phyloP scores from a whole-genome alignment of 2,329 filamentous ascomycete species.

The Albifimbria verrucaria region DNA sequence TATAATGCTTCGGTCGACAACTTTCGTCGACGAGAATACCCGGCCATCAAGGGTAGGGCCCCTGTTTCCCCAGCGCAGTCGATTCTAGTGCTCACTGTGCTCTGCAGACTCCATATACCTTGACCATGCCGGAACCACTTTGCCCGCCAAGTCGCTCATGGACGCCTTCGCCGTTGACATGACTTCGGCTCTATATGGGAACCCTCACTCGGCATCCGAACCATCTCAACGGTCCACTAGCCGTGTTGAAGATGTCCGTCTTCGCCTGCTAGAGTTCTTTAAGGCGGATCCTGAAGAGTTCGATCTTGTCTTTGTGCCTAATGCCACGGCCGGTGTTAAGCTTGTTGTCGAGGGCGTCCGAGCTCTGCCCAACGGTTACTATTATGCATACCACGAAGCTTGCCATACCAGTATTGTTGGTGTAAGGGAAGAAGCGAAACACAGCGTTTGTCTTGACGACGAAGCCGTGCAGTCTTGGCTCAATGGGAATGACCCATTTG shows the following conservation, averaged over 20 bases:
- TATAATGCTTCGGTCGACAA: slow-evolving; percentile 60
- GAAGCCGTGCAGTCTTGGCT: slow-evolving; percentile 65
- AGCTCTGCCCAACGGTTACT: slow-evolving; percentile 66
- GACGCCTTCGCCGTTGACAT: slow-evolving; percentile 77
- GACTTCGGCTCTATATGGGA: slow-evolving; percentile 76
- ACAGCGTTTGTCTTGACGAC: slow-evolving; percentile 66
- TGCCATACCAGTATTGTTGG: slow-evolving; percentile 87
- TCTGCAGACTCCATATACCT: slow-evolving; percentile 70
- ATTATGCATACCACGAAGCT: slow-evolving; percentile 79
- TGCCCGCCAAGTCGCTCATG: slow-evolving; percentile 76
- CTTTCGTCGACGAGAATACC: slow-evolving; percentile 60
- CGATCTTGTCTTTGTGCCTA: slow-evolving; percentile 87
- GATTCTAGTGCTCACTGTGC: background rate
- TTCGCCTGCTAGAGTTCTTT: slow-evolving; percentile 72
- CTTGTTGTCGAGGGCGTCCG: slow-evolving; percentile 76
- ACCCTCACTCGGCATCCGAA: slow-evolving; percentile 83
- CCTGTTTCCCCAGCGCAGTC: background rate
- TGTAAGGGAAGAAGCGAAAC: slow-evolving; percentile 65
- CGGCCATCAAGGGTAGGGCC: slow-evolving; percentile 62
- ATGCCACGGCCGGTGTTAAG: slow-evolving; percentile 89
- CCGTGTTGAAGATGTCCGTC: slow-evolving; percentile 71
- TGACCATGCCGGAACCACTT: slow-evolving; percentile 92
- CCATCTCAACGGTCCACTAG: slow-evolving; percentile 75
- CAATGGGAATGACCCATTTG: slow-evolving; percentile 28
- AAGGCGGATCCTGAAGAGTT: slow-evolving; percentile 77